Evolutionary conservation across 169 alveolate species (phyloP).

Genomic region (Plasmodium ovale): DNA sequence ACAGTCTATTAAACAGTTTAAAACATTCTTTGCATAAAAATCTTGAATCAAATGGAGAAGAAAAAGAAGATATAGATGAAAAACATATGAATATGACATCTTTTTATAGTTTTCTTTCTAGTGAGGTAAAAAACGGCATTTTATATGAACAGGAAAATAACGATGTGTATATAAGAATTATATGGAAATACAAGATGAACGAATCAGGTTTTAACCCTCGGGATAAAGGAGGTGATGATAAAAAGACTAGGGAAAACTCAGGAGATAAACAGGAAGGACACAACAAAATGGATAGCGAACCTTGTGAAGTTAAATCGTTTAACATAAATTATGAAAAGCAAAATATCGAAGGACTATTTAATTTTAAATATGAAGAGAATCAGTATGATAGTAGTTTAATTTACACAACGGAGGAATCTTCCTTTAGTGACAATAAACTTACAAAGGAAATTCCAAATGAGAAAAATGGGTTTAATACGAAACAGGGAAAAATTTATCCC

Average conservation of each 20-base stretch:
- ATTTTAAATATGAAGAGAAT: constrained; percentile 75
- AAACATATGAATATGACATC: constrained; percentile 7
- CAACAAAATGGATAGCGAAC: neutral
- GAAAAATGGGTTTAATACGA: neutral
- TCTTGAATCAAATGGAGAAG: neutral
- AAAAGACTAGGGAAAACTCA: constrained; percentile 3
- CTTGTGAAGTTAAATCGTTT: constrained; percentile 53
- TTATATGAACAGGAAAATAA: constrained; percentile 74
- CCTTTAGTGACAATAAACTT: constrained; percentile 26
- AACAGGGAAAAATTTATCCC: neutral
- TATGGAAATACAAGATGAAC: constrained; percentile 62
- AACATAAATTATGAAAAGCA: constrained; percentile 73
- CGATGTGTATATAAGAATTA: constrained; percentile 37
- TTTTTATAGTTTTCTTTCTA: constrained; percentile 42
- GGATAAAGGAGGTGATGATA: neutral
- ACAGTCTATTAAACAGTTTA: constrained; percentile 18
- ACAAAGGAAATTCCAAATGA: constrained; percentile 15
- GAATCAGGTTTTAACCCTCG: neutral
- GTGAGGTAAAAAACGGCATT: constrained; percentile 59
- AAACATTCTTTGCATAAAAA: neutral
- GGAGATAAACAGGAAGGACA: constrained; percentile 2
- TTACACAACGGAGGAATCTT: constrained; percentile 41
- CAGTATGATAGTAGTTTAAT: constrained; percentile 75
- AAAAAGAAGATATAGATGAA: neutral
- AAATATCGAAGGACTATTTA: constrained; percentile 70